Evolutionary conservation across 1,139 yeast species (phyloP), one percentile per base, ranked within the genome.

Genomic region (Suhomyces bokatorum): DNA sequence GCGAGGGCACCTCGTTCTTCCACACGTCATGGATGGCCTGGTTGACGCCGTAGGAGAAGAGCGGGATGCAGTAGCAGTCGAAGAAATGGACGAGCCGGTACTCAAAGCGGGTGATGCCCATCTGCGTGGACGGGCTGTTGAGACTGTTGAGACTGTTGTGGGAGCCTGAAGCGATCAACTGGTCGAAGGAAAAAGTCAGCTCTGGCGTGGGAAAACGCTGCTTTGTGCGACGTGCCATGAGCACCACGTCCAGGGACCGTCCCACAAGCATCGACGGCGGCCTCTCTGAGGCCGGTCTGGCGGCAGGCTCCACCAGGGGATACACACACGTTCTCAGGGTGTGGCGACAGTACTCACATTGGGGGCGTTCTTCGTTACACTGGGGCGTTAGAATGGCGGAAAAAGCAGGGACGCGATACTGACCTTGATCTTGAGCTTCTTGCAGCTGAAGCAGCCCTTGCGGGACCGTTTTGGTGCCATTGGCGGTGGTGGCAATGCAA

Each of bases 301-400:
- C 22, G 6, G n/a, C 34, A 8, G 17, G n/a, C 8, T 14, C 22
- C 6, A 17, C 6, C 20, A 17, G 20, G 8, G 65, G 61, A 44
- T 69, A 70, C 2, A 53, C 48, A 48, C 75, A 70, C 14, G 47
- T 46, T 31, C 73, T 51, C 14, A 50, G 49, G n/a, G 72, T 67
- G 42, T 67, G 67, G 4, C 37, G 39, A 46, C 76, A 70, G 49
- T 70, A 70, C 45, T 70, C 75, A 57, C 76, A 70, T 8, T 37
- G 29, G 2, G 77, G 77, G 43, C 57, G 59, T 3, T 47, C 61
- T 44, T 69, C 75, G 46, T 65, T 56, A 45, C 76, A 71, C 69
- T 65, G 35, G 17, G 16, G 27, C 33, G 40, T 24, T 33, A 37
- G 53, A 9, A 5, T 5, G 27, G 7, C 27, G 27, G 27, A 30